These are phyloP conservation scores for Puccinia novopanici DNA, from an alignment of 1,284 basidiomycete species.

Conservation along the genomic window DNA sequence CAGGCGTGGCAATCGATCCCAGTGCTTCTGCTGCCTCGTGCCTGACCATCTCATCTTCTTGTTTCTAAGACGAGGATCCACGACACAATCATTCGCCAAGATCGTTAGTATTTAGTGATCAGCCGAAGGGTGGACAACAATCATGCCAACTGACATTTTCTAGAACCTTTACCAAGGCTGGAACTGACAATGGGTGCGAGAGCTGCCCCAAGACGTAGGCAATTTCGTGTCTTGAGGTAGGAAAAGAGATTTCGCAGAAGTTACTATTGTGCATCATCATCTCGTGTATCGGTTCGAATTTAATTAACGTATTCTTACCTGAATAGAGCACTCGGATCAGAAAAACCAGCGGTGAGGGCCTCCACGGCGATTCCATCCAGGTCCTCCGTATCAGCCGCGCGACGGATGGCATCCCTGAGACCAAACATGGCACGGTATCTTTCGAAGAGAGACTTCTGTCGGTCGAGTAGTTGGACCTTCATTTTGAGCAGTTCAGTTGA, in stretches of 20 bases:
- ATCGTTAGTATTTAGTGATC: background rate
- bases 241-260: background rate
- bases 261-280: background rate
- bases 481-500: constrained; percentile 68
- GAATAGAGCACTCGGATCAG: constrained; percentile 83
- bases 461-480: constrained; percentile 70
- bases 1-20: constrained; percentile 90
- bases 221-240: constrained; percentile 76
- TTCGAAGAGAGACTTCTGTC: constrained; percentile 76
- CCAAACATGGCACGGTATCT: constrained; percentile 99
- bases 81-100: background rate
- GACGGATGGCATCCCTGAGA: constrained; percentile 74
- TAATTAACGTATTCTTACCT: constrained; percentile 64
- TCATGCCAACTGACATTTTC: constrained; percentile 61
- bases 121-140: constrained; percentile 1
- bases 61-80: constrained; percentile 49
- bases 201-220: constrained; percentile 98
- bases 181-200: constrained; percentile 82
- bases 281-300: background rate
- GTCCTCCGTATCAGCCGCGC: constrained; percentile 56
- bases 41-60: constrained; percentile 94
- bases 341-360: constrained; percentile 85
- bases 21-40: constrained; percentile 98
- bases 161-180: constrained; percentile 77
- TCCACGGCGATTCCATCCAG: constrained; percentile 69